phyloP scores from a whole-genome alignment of 208 protist species.

The Crithidia acanthocephali region DNA sequence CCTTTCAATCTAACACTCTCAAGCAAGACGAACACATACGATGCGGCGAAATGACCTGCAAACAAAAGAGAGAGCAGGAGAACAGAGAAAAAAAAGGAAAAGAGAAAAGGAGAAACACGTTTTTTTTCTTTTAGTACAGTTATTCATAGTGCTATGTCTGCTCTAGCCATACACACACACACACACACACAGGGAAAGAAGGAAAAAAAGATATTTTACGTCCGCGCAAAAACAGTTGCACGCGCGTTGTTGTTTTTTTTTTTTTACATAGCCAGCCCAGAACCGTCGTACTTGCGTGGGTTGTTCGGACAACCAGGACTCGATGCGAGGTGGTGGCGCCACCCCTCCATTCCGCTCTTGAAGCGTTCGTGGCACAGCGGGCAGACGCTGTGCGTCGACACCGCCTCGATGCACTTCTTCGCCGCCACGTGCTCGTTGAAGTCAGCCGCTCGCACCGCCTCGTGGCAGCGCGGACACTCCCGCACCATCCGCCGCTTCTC shows the following conservation, averaged over 20 bases:
- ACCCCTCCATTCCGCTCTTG: constrained; percentile 64
- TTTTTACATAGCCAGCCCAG: constrained; percentile 33
- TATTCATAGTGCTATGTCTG: too few relatives aligned
- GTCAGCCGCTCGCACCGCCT: constrained; percentile 83
- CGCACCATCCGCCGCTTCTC: constrained; percentile 67
- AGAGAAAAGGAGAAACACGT: neutral
- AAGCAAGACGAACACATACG: neutral
- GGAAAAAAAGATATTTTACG: neutral
- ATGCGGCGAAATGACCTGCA: neutral
- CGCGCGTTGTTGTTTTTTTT: too few relatives aligned
- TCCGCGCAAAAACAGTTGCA: too few relatives aligned
- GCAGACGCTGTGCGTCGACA: constrained; percentile 78
- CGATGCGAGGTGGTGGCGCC: constrained; percentile 76
- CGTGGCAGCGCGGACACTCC: constrained; percentile 90
- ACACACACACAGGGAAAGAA: too few relatives aligned
- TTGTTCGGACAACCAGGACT: constrained; percentile 89
- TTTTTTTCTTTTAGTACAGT: neutral
- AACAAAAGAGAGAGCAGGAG: neutral
- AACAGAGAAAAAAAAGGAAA: neutral
- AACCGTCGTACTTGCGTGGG: constrained; percentile 80
- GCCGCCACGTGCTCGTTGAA: constrained; percentile 73
- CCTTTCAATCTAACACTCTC: too few relatives aligned
- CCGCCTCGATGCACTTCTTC: constrained; percentile 70
- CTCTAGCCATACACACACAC: too few relatives aligned
- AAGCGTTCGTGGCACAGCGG: constrained; percentile 88